Base-by-base conservation (phyloP, 805 yeast genomes). In the Saccharomycopsis fibuligera region DNA sequence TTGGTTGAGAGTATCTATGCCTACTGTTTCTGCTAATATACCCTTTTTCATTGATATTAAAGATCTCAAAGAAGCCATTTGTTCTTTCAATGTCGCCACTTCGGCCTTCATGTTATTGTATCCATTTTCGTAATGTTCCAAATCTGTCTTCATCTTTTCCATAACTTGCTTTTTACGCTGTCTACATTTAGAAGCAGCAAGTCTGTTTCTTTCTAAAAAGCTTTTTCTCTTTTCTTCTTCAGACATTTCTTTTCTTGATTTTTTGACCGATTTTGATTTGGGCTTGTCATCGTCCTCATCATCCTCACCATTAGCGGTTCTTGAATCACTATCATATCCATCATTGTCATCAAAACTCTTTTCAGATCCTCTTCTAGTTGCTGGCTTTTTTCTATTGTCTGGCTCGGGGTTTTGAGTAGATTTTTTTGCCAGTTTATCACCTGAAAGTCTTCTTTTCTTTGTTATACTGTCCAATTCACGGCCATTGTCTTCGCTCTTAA, bases 141-240 rank as follows among this genome's bases (percentile, higher is more conserved):
- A 72, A 61, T 89, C 95, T 41, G 74, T 78, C 62, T 89, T 95
- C 78, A 93, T 83, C 57, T 83, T 84, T 50, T 78, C 81, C 30
- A 89, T 76, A 72, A 84, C 83, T 62, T 86, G 88, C 69, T 93
- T 93, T 72, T 93, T 93, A 49, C 97, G 77, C 65, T 86, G 95
- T 51, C 99, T 78, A 70, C 98, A 93, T 62, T 89, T 90, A 22
- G 93, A 80, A 0, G 99, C 99, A 0, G 99, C 99, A 8, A 93
- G 79, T 50, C 99, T 74, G 64, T 93, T 93, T 54, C 98, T 74
- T 62, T 93, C 99, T 55, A 93, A 66, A 59, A 79, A 91, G 60
- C 72, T 82, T 62, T 74, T 79, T 54, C 90, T 76, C 60, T 86
- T 88, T 67, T 83, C 76, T 66, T 86, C 96, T 69, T 86, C 64